Conservation (phyloP, 257 asterid genomes). For the Voacanga thouarsii region DNA sequence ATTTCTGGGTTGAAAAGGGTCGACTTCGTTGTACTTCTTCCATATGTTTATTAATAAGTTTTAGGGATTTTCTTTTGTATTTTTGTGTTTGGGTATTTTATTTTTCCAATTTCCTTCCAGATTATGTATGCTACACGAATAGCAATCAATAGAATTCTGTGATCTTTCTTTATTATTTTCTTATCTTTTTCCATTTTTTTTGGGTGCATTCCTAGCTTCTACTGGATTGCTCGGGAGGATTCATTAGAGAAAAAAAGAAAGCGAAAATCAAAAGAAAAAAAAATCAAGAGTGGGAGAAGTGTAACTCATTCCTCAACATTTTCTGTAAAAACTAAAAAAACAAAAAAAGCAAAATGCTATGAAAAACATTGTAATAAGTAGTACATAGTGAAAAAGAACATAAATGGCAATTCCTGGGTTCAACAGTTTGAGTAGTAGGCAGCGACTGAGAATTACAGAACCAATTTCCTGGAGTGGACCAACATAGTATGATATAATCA, state of each 20-base stretch:
- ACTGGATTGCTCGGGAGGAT: conserved; percentile 2
- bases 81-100: neutral
- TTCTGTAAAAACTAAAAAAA: conserved; percentile 5
- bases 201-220: neutral
- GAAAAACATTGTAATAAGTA: conserved; percentile 5
- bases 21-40: conserved; percentile 14
- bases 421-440: conserved; percentile 18
- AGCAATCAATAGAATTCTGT: conserved; percentile 12
- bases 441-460: conserved; percentile 25
- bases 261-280: neutral
- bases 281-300: conserved; percentile 5
- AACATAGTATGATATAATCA: conserved; percentile 21
- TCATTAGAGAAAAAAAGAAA: neutral
- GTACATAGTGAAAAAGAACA: neutral
- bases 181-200: neutral
- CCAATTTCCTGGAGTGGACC: conserved; percentile 36
- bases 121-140: conserved; percentile 15
- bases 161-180: conserved; percentile 3
- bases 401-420: conserved; percentile 20
- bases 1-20: conserved; percentile 12
- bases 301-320: conserved; percentile 1
- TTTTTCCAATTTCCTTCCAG: conserved; percentile 9
- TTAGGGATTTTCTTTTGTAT: neutral
- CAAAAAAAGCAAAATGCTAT: neutral
- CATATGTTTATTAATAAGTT: no score